Evolutionary conservation across 352 stramenopile genomes (phyloP).

Genomic region (Blastocystis hominis): DNA sequence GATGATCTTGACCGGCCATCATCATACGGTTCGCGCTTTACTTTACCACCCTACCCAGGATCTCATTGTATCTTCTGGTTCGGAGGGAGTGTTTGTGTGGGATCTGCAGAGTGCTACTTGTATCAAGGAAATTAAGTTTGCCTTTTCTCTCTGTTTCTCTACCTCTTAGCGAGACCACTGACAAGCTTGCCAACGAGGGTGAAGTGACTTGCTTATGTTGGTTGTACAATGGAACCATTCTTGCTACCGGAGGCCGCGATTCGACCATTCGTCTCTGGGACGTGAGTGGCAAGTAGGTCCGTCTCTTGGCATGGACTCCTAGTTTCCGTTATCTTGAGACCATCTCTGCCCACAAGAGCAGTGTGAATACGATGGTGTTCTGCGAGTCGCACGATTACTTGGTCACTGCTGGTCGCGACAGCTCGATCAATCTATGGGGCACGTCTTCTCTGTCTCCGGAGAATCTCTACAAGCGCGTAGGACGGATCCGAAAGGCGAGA

Average conservation of each 20-base stretch:
- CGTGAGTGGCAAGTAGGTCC: background rate
- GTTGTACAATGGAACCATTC: slow-evolving; percentile 48
- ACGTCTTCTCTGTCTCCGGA: slow-evolving; percentile 5
- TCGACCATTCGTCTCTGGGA: slow-evolving; percentile 40
- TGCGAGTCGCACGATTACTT: background rate
- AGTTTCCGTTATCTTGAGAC: slow-evolving; percentile 1
- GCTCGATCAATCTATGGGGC: slow-evolving; percentile 23
- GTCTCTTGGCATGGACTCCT: background rate
- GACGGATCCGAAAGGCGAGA: background rate
- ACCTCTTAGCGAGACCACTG: background rate
- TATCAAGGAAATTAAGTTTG: background rate
- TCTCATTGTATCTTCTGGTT: slow-evolving; percentile 3
- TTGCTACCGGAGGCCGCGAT: slow-evolving; percentile 14
- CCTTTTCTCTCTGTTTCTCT: background rate
- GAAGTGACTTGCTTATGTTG: slow-evolving; percentile 35
- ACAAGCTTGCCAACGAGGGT: background rate
- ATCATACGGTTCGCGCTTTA: background rate
- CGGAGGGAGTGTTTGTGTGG: slow-evolving; percentile 36
- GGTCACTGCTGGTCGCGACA: slow-evolving; percentile 30
- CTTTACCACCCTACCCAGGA: background rate
- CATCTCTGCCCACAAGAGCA: slow-evolving; percentile 40
- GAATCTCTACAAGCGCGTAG: slow-evolving; percentile 19
- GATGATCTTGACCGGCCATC: background rate
- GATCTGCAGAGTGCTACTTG: background rate
- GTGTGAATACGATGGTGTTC: slow-evolving; percentile 20